Evolutionary conservation across 148 eudicot species (phyloP).

Genomic region (Spergularia marina): DNA sequence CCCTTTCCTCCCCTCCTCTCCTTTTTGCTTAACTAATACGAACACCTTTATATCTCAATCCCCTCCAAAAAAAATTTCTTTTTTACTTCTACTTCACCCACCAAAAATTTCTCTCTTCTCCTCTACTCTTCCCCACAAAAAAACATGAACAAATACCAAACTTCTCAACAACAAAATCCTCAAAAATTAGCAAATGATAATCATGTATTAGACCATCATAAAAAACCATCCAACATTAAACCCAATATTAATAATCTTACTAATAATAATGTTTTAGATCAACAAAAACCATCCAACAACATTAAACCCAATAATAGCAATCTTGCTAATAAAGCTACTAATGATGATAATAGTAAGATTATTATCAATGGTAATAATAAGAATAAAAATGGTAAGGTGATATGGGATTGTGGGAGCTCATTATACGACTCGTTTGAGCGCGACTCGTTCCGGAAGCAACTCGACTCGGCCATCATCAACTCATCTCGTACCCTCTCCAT

Average conservation of each 20-base stretch:
- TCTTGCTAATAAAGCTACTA: too few species aligned
- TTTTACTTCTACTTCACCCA: background rate
- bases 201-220: too few species aligned
- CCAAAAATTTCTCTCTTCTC: background rate
- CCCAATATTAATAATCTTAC: too few species aligned
- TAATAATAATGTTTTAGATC: too few species aligned
- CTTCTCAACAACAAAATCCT: constrained; percentile 11
- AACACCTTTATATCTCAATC: constrained; percentile 10
- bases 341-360: too few species aligned
- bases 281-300: too few species aligned
- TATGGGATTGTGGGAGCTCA: constrained; percentile 84
- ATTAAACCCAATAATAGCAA: too few species aligned
- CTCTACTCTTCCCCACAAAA: background rate
- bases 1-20: background rate
- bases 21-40: constrained; percentile 2
- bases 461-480: constrained; percentile 60
- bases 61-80: too few species aligned
- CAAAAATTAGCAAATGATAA: constrained; percentile 3
- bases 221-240: too few species aligned
- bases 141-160: constrained; percentile 21
- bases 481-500: constrained; percentile 65
- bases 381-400: constrained; percentile 11
- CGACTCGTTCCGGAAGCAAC: constrained; percentile 59
- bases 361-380: background rate
- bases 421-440: constrained; percentile 88